Evolutionary conservation across 2,329 filamentous ascomycete genomes (phyloP), one percentile per base, ranked within the genome.

Genomic region (Ophiostoma australiae): DNA sequence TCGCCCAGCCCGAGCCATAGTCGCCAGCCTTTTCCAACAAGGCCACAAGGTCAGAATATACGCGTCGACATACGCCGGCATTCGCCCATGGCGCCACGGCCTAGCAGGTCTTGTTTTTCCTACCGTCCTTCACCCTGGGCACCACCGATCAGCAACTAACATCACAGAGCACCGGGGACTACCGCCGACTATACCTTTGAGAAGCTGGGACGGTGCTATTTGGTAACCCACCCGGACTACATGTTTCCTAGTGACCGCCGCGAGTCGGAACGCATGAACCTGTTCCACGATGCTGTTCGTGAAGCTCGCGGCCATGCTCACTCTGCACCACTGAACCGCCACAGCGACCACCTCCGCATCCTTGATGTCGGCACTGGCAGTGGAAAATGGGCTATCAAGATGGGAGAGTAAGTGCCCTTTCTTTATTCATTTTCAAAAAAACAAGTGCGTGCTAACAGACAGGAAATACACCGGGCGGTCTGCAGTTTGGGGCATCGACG

Each of bases 401-500:
- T 58, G 52, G 52, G 10, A 27, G 52, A 58, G 52, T 58, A 23
- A 58, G n/a, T 6, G 44, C 37, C 37, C 15, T 48, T 15, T 3
- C 27, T 31, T 31, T 39, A 39, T 39, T 39, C 10, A 8, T 8
- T 10, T 39, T 39, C 1, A 10, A 39, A 39, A 2, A 39, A 8
- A 39, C 2, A 3, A 39, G 6, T 11, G 37, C 8, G 7, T 48
- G 7, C 4, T 48, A 48, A 48, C 13, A 17, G 17, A 13, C 52
- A 58, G 52, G 27, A 58, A 27, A 27, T 73, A 73, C 37, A 48
- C 67, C 15, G 67, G 67, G 13, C 70, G 71, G 6, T 71, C 71
- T 6, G 70, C 70, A 27, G 69, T 72, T 39, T 72, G 71, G 71
- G 72, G 71, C 39, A 63, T 72, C 15, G 70, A 72, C 41, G 15